Conservation (phyloP, 2,329 filamentous ascomycete genomes). For the Exserohilum rostratum region DNA sequence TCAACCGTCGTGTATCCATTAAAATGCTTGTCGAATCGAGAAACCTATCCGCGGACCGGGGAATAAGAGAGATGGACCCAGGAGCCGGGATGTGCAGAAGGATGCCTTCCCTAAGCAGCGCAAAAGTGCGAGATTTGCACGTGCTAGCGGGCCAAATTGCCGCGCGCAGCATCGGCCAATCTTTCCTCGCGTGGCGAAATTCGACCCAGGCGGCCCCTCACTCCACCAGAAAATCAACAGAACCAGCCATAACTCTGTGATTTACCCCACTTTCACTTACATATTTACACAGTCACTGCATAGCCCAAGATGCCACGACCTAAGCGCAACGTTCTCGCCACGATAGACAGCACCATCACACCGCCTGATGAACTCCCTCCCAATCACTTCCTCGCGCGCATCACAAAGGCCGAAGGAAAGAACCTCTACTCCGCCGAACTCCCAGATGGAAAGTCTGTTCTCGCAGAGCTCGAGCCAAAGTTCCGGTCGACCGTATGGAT, state of each 20-base stretch:
- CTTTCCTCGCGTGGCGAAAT: conserved; percentile 9
- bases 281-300: neutral
- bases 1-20: neutral
- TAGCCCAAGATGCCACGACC: conserved; percentile 67
- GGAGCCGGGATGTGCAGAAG: neutral
- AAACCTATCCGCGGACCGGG: neutral
- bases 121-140: conserved; percentile 12
- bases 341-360: conserved; percentile 72
- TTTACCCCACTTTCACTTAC: neutral
- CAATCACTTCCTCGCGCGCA: conserved; percentile 72
- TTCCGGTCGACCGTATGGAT: conserved; percentile 96
- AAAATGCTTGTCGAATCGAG: neutral
- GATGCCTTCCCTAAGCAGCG: conserved; percentile 15
- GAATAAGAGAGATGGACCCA: neutral
- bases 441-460: conserved; percentile 65
- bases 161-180: conserved; percentile 9
- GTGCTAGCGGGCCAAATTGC: conserved; percentile 14
- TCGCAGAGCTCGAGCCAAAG: conserved; percentile 81
- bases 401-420: conserved; percentile 84
- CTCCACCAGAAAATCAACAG: neutral
- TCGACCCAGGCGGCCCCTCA: conserved; percentile 13
- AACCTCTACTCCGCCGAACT: conserved; percentile 83
- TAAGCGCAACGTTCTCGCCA: conserved; percentile 78
- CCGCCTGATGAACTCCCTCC: conserved; percentile 61
- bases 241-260: neutral